phyloP scores from a whole-genome alignment of 768 basidiomycete genomes.

The Albatrellus ellisii region DNA sequence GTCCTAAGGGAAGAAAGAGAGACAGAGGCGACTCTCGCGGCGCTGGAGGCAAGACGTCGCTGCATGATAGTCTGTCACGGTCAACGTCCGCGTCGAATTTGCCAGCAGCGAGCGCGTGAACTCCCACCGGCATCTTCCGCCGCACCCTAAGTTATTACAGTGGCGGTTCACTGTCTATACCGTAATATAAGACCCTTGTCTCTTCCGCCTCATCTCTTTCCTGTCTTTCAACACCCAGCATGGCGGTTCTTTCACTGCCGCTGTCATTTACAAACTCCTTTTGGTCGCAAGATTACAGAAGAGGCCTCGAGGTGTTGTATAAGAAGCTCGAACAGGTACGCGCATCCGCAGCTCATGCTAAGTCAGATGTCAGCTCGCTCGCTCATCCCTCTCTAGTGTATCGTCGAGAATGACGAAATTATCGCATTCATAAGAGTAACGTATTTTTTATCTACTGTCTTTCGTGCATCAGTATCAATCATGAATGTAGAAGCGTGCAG shows the following conservation, averaged over 20 bases:
- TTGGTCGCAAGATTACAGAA: constrained; percentile 87
- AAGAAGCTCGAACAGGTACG: constrained; percentile 65
- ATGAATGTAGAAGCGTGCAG: constrained; percentile 50
- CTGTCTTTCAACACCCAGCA: constrained; percentile 17
- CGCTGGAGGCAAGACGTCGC: constrained; percentile 36
- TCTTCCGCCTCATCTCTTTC: neutral
- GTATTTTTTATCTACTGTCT: constrained; percentile 6
- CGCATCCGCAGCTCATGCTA: constrained; percentile 1
- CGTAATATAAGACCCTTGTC: neutral
- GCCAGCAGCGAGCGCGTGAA: neutral
- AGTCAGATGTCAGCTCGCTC: too few relatives aligned
- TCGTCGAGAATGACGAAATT: constrained; percentile 74
- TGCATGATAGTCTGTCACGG: constrained; percentile 41
- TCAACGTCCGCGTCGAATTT: too few relatives aligned
- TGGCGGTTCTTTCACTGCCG: constrained; percentile 88
- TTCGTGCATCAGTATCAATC: constrained; percentile 1
- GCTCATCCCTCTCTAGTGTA: constrained; percentile 38
- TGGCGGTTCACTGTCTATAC: neutral
- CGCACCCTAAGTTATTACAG: neutral
- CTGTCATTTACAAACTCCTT: constrained; percentile 84
- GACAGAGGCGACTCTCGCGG: constrained; percentile 36
- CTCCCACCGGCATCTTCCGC: neutral
- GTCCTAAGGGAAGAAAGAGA: constrained; percentile 37
- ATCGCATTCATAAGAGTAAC: constrained; percentile 71
- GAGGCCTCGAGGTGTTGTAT: constrained; percentile 69